phyloP scores from a whole-genome alignment of 805 yeast genomes.

The Lipomyces yamanashiensis region DNA sequence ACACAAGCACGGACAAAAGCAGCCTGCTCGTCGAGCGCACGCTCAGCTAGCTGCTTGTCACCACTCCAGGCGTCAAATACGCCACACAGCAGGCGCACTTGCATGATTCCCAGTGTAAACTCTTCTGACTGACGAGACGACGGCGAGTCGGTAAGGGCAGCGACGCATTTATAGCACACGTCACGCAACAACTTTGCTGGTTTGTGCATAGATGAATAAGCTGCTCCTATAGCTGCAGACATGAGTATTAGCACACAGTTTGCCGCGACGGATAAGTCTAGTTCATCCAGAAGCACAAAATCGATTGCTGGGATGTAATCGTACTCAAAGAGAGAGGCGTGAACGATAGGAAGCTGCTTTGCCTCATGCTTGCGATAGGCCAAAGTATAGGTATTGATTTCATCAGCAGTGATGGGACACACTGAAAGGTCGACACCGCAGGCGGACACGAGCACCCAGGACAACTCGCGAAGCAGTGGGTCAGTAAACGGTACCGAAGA shows the following conservation, averaged over 20 bases:
- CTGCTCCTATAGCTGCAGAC: conserved; percentile 22
- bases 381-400: not conserved
- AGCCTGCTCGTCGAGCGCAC: conserved; percentile 27
- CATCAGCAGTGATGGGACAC: not conserved
- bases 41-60: conserved; percentile 15
- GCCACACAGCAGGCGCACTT: conserved; percentile 22
- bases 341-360: conserved; percentile 8
- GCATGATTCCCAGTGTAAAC: conserved; percentile 17
- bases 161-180: conserved; percentile 5
- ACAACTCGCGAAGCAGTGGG: not conserved
- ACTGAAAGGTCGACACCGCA: conserved; percentile 8
- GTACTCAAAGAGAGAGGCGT: conserved; percentile 9
- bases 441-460: not conserved
- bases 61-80: conserved; percentile 28
- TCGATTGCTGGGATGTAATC: conserved; percentile 1
- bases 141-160: not conserved
- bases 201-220: not conserved
- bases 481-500: conserved; percentile 9
- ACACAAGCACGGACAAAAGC: conserved; percentile 25
- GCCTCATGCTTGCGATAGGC: conserved; percentile 12
- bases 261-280: conserved; percentile 8
- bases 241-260: conserved; percentile 3
- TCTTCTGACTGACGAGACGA: conserved; percentile 2
- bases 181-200: conserved; percentile 14
- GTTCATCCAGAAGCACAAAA: not conserved